A percentile compares a stretch with the other conserved stretches of the same genome.
phyloP scores from a whole-genome alignment of 768 basidiomycete genomes.

The Suillus americanus region DNA sequence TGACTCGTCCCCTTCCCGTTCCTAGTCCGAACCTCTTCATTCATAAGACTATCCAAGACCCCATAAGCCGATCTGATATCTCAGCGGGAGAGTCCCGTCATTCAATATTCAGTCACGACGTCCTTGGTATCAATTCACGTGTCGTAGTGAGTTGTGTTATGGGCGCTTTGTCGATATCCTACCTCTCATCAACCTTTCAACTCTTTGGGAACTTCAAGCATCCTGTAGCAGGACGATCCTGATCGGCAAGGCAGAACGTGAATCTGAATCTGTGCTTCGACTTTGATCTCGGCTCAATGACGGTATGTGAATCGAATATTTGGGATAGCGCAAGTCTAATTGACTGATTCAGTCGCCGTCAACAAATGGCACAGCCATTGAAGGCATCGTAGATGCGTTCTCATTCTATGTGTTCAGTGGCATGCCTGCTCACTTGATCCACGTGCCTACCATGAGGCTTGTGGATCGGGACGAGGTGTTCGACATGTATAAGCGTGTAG shows the following conservation, averaged over 20 bases:
- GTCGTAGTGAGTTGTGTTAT: background rate
- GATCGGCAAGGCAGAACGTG: background rate
- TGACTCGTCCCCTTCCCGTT: too few species aligned
- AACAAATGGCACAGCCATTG: too few species aligned
- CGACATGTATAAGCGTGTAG: too few species aligned
- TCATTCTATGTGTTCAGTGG: constrained; percentile 17
- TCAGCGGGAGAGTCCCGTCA: too few species aligned
- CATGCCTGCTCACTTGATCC: constrained; percentile 18
- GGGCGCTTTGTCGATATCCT: background rate
- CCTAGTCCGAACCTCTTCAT: too few species aligned
- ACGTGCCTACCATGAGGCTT: constrained; percentile 17
- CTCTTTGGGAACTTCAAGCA: background rate
- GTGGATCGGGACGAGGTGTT: too few species aligned
- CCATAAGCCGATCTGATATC: too few species aligned
- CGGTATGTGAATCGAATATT: background rate
- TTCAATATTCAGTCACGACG: too few species aligned
- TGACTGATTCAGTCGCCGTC: background rate
- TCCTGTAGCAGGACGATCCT: background rate
- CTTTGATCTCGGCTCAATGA: background rate
- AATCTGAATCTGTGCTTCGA: background rate
- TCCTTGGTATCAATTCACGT: too few species aligned
- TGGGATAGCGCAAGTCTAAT: too few species aligned
- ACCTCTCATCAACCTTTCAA: background rate
- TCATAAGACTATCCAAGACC: too few species aligned
- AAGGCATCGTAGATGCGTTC: background rate